Base-by-base conservation (phyloP, 768 basidiomycete species). In the Tylopilus subfusipes region DNA sequence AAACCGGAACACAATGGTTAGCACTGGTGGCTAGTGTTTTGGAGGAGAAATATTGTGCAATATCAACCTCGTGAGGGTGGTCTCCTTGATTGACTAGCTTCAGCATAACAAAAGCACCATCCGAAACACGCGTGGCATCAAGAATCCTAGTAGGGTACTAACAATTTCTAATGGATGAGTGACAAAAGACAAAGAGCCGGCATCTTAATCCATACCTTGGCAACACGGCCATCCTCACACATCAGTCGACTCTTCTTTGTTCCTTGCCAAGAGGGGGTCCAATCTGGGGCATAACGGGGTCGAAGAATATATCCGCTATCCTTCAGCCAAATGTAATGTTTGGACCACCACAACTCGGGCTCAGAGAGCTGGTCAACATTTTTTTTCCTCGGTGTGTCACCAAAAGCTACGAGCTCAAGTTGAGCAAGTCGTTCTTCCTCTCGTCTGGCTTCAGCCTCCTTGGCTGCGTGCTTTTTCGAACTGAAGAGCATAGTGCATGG, bases 1-100 rank as follows among this genome's bases (percentile, higher is more conserved):
- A 56, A 7, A 75, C 36, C 0, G 69, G 73, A 2, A 73, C 62
- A 13, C 73, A 75, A 46, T 75, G 72, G 27, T 76, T 79, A 18
- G 21, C 53, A 24, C 30, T 19, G 1, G 0, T 36, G 0, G n/a
- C 42, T 1, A 63, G 39, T 0, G 22, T 0, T 12, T 44, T 22
- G 0, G 54, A 54, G 6, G 58, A 57, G 49, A 63, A 64, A 13
- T 61, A 65, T 63, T 55, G 42, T 0, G 50, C 58, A 31, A 78
- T 73, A 1, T 67, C 56, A 12, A 67, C 48, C 34, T 78, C 76
- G 0, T 64, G 14, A 18, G 70, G 62, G 44, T 64, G 58, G 38
- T 39, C 1, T 12, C 27, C 5, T 42, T 12, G 2, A 25, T 58
- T 22, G 42, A 72, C 27, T 18, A 55, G 30, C 49, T 77, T 77